Base-by-base conservation (phyloP, 306 rosid genomes). In the Lathyrus aphaca region DNA sequence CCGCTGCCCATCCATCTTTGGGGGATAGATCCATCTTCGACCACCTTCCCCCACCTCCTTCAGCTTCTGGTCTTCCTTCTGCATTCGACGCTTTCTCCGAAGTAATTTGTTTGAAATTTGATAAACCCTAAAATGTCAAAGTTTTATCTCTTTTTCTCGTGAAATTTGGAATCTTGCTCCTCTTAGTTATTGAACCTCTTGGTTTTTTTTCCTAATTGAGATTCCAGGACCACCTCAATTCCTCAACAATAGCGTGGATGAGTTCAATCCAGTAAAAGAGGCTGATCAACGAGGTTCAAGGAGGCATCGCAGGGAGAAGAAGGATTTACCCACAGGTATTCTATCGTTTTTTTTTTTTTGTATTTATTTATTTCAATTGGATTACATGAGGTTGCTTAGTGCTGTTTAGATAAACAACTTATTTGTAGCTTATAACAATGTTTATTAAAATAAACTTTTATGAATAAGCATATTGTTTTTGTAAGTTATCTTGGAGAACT, bases 81-180 rank as follows among this genome's bases (percentile, higher is more conserved):
- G 98, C 97, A 27, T 87, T 89, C 51, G 98, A 88, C 55, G 91
- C 81, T 64, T 93, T 93, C 84, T 88, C 94, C 74, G 92, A 93
- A 90, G 98, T 93, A 83, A 81, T n/a, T 56, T 56, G 11, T 11
- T 73, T 18, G 14, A 10, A 66, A 35, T 30, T 35, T 38, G 55
- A 42, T 50, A 19, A 53, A 53, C 32, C 58, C 30, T 48, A 48
- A 48, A 5, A 45, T 5, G n/a, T 14, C 8, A 6, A 45, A 45
- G 18, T n/a, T 45, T 40, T 40, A 40, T 3, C 5, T 3, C n/a
- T 40, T 42, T 42, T 42, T 0, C 15, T 35, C 14, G 50, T 17
- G 16, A 17, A 72, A 43, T 19, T 42, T 44, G 61, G 40, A 44
- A 42, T 68, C 19, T 73, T 68, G 17, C 17, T 67, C 4, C 38